Evolutionary conservation across 1,284 basidiomycete genomes (phyloP).

Genomic region (Irpex lacteus): DNA sequence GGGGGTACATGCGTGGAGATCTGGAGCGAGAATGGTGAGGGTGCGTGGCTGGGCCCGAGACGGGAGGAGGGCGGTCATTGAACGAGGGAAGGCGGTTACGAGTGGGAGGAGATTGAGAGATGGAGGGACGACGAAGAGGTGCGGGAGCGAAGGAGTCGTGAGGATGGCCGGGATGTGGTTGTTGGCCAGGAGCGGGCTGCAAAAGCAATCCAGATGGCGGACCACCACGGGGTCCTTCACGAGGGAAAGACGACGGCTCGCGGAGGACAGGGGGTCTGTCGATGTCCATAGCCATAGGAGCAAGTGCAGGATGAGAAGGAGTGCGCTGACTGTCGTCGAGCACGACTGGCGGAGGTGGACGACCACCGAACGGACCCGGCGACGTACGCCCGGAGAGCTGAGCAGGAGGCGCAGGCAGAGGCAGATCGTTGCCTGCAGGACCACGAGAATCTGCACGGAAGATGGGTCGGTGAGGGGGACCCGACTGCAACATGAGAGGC

Average conservation of each 20-base stretch:
- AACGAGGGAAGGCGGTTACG: slow-evolving; percentile 39
- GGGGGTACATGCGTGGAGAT: slow-evolving; percentile 53
- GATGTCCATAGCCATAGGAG: slow-evolving; percentile 60
- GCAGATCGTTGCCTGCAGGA: slow-evolving; percentile 48
- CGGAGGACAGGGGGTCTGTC: slow-evolving; percentile 60
- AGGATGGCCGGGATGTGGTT: slow-evolving; percentile 40
- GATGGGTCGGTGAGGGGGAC: slow-evolving; percentile 40
- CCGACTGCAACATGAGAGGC: slow-evolving; percentile 56
- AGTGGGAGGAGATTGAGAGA: slow-evolving; percentile 53
- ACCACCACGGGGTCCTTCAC: slow-evolving; percentile 47
- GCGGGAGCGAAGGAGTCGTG: slow-evolving; percentile 50
- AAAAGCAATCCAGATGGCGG: slow-evolving; percentile 51
- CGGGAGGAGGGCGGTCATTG: slow-evolving; percentile 42
- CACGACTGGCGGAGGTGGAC: slow-evolving; percentile 74
- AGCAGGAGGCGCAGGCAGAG: slow-evolving; percentile 59
- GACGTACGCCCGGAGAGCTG: slow-evolving; percentile 45
- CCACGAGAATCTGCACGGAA: slow-evolving; percentile 68
- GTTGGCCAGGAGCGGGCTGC: slow-evolving; percentile 60
- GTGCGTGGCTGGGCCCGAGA: slow-evolving; percentile 44
- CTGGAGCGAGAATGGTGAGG: slow-evolving; percentile 36
- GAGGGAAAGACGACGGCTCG: slow-evolving; percentile 39
- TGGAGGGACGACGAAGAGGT: slow-evolving; percentile 44
- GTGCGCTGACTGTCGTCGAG: slow-evolving; percentile 66
- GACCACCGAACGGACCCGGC: slow-evolving; percentile 71
- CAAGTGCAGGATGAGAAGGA: slow-evolving; percentile 68